These are phyloP conservation scores for Blepharisma japonicum DNA, from an alignment of 73 alveolate species.

Conservation along the genomic window DNA sequence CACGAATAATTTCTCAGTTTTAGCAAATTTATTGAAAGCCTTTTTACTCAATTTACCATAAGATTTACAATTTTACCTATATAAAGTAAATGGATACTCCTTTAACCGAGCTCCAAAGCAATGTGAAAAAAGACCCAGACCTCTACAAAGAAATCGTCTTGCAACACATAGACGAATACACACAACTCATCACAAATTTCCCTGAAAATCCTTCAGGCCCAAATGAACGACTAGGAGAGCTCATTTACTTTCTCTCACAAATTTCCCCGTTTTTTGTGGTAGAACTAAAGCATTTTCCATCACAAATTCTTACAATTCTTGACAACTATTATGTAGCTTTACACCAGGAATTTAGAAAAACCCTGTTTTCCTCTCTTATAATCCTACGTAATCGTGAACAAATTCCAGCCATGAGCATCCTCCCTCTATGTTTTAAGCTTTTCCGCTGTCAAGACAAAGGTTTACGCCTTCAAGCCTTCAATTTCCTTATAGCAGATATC, in stretches of 20 bases:
- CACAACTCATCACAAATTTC: constrained; percentile 58
- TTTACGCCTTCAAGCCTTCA: constrained; percentile 59
- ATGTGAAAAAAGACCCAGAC: constrained; percentile 74
- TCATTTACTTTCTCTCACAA: constrained; percentile 72
- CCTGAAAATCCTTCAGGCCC: constrained; percentile 69
- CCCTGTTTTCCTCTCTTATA: constrained; percentile 63
- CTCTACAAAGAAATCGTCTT: constrained; percentile 70
- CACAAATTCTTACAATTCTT: constrained; percentile 62
- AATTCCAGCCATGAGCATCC: constrained; percentile 60
- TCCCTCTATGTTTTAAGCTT: constrained; percentile 84
- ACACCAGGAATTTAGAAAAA: constrained; percentile 73
- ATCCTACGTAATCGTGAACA: constrained; percentile 67
- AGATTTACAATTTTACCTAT: too few relatives aligned
- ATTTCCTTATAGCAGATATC: constrained; percentile 60
- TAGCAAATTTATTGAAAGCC: too few relatives aligned
- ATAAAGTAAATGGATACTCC: constrained; percentile 11
- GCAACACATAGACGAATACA: constrained; percentile 54
- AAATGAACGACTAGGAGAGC: constrained; percentile 59
- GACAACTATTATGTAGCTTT: constrained; percentile 72
- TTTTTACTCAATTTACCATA: too few relatives aligned
- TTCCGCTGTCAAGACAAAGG: constrained; percentile 84
- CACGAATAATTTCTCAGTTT: too few relatives aligned
- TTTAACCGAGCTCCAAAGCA: constrained; percentile 64
- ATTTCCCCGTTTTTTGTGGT: constrained; percentile 55
- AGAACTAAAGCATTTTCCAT: constrained; percentile 67